Base-by-base conservation (phyloP, 345 rosid genomes). In the Eucalyptus guilfoylei region DNA sequence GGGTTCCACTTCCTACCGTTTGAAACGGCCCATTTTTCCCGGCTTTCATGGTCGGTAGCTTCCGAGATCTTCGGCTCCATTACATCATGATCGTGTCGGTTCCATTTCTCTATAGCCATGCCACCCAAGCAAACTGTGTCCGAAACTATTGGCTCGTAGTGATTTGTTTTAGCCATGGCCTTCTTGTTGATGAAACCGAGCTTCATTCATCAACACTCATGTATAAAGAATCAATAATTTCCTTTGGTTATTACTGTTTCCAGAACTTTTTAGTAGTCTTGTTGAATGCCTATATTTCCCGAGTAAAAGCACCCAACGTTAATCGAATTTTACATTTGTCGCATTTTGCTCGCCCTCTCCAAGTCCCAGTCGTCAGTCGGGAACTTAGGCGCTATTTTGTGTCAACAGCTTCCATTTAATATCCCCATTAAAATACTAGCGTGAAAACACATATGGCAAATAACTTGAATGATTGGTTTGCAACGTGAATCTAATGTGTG, bases 361-460 rank as follows among this genome's bases (percentile, higher is more conserved):
- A 0, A 52, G 58, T 52, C 24, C 0, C 1, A 8, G 24, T 52
- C 2, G 58, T 52, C 24, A 52, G 1, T 52, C 0, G 0, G 10
- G 5, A 52, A 52, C 58, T 52, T 52, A 52, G 24, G 24, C 24
- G 1, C 24, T 52, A 52, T 52, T 52, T 52, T 52, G 24, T 3
- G 11, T 52, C 58, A 2, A 52, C 0, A 19, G 1, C 24, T 52
- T 52, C 24, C 0, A 0, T 19, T 0, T 1, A 52, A 3, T 52
- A 19, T 52, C 24, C 58, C 5, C 2, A 1, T 52, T 52, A 52
- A 52, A 52, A 52, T 52, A 52, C 24, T 52, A 19, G 5, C 0
- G 14, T 58, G 64, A 0, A 58, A 58, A 58, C 64, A 58, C 4
- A 2, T 11, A 12, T 58, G 12, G 14, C 2, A 26, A 58, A 58